Evolutionary conservation across 352 stramenopile genomes (phyloP).

Genomic region (Phytopythium chamaehyphon): DNA sequence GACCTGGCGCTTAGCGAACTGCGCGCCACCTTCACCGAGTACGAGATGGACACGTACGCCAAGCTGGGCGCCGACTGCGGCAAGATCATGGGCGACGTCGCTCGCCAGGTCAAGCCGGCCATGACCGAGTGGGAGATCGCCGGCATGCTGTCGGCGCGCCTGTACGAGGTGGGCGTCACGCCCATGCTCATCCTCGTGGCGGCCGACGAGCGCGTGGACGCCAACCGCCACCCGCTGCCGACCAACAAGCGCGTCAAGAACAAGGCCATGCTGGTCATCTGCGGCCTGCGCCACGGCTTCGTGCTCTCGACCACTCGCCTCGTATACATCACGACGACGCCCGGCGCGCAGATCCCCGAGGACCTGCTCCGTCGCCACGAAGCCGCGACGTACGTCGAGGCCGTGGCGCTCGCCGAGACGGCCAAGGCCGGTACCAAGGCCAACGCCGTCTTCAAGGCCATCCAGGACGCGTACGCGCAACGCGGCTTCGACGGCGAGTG

Average conservation of each 20-base stretch:
- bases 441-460: constrained; percentile 44
- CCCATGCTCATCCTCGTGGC: constrained; percentile 56
- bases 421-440: constrained; percentile 24
- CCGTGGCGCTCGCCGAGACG: constrained; percentile 42
- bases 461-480: constrained; percentile 53
- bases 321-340: constrained; percentile 52
- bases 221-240: constrained; percentile 60
- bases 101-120: constrained; percentile 31
- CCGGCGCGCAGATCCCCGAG: constrained; percentile 18
- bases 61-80: constrained; percentile 53
- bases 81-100: constrained; percentile 52
- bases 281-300: constrained; percentile 53
- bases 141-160: constrained; percentile 30
- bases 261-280: constrained; percentile 80
- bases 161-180: constrained; percentile 43
- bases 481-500: constrained; percentile 58
- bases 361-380: constrained; percentile 57
- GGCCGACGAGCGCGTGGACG: constrained; percentile 59
- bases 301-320: constrained; percentile 58
- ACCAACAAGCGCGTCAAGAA: constrained; percentile 66
- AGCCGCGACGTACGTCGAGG: constrained; percentile 63
- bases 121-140: constrained; percentile 62
- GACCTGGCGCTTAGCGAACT: constrained; percentile 30
- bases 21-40: constrained; percentile 40
- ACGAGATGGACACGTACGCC: constrained; percentile 57